phyloP scores from a whole-genome alignment of 192 early-diverging fungal genomes.

The Jimgerdemannia flammicorona region DNA sequence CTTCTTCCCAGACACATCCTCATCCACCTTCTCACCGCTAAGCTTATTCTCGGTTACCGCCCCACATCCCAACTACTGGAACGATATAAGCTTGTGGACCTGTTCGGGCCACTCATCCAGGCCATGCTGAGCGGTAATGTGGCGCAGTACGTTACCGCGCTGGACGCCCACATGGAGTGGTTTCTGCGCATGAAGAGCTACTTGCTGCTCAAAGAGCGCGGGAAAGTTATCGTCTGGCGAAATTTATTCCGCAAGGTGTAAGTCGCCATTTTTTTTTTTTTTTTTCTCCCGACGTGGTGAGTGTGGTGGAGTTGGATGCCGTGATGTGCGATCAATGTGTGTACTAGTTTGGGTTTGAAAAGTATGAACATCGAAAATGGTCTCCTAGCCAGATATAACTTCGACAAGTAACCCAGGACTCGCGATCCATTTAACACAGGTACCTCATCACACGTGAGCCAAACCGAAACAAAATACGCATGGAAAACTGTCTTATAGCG shows the following conservation, averaged over 20 bases:
- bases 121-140: slow-evolving; percentile 33
- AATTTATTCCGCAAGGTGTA: slow-evolving; percentile 34
- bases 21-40: slow-evolving; percentile 35
- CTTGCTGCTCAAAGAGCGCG: slow-evolving; percentile 37
- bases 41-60: slow-evolving; percentile 36
- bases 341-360: too few relatives aligned
- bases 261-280: slow-evolving; percentile 7
- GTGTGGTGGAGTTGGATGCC: too few relatives aligned
- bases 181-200: slow-evolving; percentile 34
- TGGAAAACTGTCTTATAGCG: slow-evolving; percentile 24
- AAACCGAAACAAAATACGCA: slow-evolving; percentile 6
- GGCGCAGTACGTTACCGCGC: slow-evolving; percentile 9
- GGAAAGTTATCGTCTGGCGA: slow-evolving; percentile 37
- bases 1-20: slow-evolving; percentile 35
- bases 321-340: too few relatives aligned
- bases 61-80: slow-evolving; percentile 28
- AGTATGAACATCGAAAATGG: too few relatives aligned
- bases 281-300: not conserved
- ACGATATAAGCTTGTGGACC: slow-evolving; percentile 21
- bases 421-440: not conserved
- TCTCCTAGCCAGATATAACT: too few relatives aligned
- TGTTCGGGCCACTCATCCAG: slow-evolving; percentile 18
- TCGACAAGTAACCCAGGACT: not conserved
- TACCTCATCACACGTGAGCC: not conserved
- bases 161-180: slow-evolving; percentile 24